Conservation (phyloP, 176 grass and related monocot genomes). For the Avena eriantha region DNA sequence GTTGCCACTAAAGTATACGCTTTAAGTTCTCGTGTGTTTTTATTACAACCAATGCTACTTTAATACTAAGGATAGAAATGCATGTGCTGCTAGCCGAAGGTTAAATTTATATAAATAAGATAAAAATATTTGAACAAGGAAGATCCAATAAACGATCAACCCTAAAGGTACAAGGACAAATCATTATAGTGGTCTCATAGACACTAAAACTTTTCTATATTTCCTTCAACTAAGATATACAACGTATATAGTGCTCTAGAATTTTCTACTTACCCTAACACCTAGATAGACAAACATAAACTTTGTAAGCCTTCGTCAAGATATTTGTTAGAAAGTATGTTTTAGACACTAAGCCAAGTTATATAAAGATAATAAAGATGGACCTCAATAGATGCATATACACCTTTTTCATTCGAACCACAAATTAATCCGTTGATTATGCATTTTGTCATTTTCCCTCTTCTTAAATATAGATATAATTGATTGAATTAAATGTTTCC, state of each 20-base stretch:
- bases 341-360: neutral
- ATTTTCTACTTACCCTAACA: neutral
- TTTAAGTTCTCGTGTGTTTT: neutral
- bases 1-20: neutral
- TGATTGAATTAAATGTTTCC: neutral
- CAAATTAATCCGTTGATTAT: neutral
- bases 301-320: neutral
- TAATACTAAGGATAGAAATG: neutral
- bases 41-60: neutral
- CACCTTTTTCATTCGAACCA: neutral
- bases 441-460: neutral
- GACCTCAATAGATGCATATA: neutral
- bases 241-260: neutral
- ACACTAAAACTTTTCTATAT: neutral
- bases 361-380: neutral
- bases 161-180: neutral
- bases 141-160: neutral
- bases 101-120: too few relatives aligned
- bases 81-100: neutral
- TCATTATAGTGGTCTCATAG: neutral
- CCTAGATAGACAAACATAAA: neutral
- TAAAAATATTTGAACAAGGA: neutral
- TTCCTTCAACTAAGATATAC: neutral
- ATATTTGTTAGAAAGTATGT: neutral
- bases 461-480: neutral